Conservation (phyloP, 192 early-diverging fungal genomes). For the Phlyctochytrium planicorne region DNA sequence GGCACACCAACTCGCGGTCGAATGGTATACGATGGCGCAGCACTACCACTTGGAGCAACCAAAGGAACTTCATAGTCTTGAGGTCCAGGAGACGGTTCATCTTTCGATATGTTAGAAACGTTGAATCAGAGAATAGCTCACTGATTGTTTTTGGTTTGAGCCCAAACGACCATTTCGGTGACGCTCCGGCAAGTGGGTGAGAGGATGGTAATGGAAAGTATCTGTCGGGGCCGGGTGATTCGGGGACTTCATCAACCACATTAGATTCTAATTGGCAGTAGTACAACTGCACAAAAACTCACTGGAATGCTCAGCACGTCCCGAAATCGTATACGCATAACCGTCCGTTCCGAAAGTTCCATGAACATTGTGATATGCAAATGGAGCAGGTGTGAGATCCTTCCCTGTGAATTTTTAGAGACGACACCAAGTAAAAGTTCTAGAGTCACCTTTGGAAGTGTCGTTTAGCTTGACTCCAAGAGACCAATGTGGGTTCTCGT, state of each 20-base stretch:
- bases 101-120: constrained; percentile 9
- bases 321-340: constrained; percentile 38
- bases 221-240: constrained; percentile 44
- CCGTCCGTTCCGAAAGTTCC: constrained; percentile 36
- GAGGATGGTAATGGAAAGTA: constrained; percentile 37
- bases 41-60: constrained; percentile 28
- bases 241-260: constrained; percentile 11
- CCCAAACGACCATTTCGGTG: constrained; percentile 54
- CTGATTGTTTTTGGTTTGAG: constrained; percentile 28
- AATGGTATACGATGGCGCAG: constrained; percentile 38
- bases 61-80: constrained; percentile 43
- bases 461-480: constrained; percentile 33
- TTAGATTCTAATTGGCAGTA: background rate
- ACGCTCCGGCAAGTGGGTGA: constrained; percentile 25
- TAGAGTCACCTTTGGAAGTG: constrained; percentile 9
- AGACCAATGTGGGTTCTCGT: constrained; percentile 47
- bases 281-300: too few species aligned
- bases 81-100: constrained; percentile 47
- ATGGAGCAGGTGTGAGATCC: constrained; percentile 38
- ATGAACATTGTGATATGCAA: constrained; percentile 30
- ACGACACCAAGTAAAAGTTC: background rate
- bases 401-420: too few species aligned
- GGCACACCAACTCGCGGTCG: constrained; percentile 31
- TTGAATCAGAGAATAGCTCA: constrained; percentile 11
- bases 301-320: constrained; percentile 23